These are phyloP conservation scores for Funneliformis mosseae DNA, from an alignment of 192 early-diverging fungal species.

Conservation along the genomic window DNA sequence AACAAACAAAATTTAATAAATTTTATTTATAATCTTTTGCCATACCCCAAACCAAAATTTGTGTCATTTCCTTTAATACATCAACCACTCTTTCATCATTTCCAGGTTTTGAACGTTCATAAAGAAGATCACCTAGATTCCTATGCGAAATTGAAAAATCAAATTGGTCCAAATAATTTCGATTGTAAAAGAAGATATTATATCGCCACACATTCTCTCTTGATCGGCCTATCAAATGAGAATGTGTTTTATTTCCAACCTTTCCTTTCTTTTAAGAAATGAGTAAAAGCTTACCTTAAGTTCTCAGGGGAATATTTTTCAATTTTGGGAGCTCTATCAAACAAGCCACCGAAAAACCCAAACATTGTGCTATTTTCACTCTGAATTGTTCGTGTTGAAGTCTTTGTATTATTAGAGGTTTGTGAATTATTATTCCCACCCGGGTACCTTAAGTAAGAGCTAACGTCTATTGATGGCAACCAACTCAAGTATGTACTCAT, in stretches of 20 bases:
- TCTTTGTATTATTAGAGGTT: background rate
- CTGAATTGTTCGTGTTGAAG: background rate
- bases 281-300: background rate
- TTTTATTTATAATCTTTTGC: constrained; percentile 32
- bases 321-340: background rate
- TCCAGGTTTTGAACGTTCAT: background rate
- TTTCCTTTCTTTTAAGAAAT: background rate
- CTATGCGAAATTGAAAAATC: background rate
- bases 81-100: constrained; percentile 41
- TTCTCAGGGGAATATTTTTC: background rate
- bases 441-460: background rate
- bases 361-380: background rate
- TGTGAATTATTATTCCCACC: background rate
- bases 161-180: background rate
- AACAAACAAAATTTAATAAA: constrained; percentile 13
- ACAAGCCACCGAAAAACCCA: background rate
- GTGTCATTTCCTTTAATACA: constrained; percentile 45
- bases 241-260: background rate
- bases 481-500: background rate
- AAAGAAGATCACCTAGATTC: background rate
- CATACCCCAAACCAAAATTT: constrained; percentile 49
- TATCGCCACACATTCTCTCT: background rate
- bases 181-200: background rate
- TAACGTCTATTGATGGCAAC: background rate
- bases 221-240: background rate